Base-by-base conservation (phyloP, 2,329 filamentous ascomycete genomes). In the Trematosphaeria pertusa region DNA sequence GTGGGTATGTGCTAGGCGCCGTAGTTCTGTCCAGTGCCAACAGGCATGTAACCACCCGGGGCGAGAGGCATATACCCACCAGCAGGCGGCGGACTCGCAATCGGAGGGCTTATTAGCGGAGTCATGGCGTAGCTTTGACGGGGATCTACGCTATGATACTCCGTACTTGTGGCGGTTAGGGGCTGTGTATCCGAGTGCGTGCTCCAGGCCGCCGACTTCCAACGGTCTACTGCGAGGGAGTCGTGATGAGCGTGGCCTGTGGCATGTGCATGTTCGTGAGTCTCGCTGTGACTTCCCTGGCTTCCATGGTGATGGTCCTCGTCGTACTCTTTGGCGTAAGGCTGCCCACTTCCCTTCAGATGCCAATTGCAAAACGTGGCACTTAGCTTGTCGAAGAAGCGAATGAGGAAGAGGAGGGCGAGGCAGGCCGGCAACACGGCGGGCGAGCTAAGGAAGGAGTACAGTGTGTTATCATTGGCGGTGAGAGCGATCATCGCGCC, bases 391-490 rank as follows among this genome's bases (percentile, higher is more conserved):
- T 71, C 69, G 52, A 56, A 55, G 26, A 59, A 41, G 1, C 67
- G 50, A 9, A 69, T 43, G 14, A 66, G 22, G 53, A 73, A 71
- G 9, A 75, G 56, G n/a, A 74, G 59, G 1, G 64, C 19, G 8
- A 71, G 59, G 30, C 65, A 65, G 28, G 67, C 62, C 0, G 73
- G 73, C 2, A 74, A 58, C 9, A 73, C 58, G 24, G 54, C 56
- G 1, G 71, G 67, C 1, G 64, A 65, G 10, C 54, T 46, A 24
- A 74, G 61, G n/a, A 67, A 58, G 5, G 46, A 35, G 39, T 62
- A 61, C 1, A 66, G 49, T 4, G 48, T 39, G 15, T 50, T 31
- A 11, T 58, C 48, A 43, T 63, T 58, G 18, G 59, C 51, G 33
- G 64, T 59, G 15, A 72, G 38, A 5, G 54, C 66, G n/a, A 74